Conservation (phyloP, 2,329 filamentous ascomycete genomes). For the Aspergillus fructus region DNA sequence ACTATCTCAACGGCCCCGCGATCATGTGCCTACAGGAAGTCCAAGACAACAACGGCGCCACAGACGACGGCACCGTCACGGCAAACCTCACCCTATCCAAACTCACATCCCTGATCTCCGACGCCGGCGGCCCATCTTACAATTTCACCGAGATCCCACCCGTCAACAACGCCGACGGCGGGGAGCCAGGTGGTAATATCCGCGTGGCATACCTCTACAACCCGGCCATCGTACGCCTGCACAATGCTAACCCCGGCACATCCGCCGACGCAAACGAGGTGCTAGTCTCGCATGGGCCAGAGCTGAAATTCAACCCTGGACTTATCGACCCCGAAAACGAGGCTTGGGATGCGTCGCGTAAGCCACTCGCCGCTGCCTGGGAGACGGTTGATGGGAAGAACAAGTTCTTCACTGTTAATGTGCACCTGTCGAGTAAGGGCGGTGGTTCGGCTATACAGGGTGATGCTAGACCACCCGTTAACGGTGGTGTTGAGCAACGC, state of each 20-base stretch:
- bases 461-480: constrained; percentile 65
- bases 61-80: constrained; percentile 57
- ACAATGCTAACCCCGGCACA: constrained; percentile 57
- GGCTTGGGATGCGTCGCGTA: constrained; percentile 63
- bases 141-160: constrained; percentile 61
- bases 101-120: constrained; percentile 54
- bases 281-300: constrained; percentile 48
- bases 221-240: constrained; percentile 58
- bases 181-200: constrained; percentile 69
- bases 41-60: constrained; percentile 64
- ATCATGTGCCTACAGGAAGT: constrained; percentile 70
- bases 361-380: constrained; percentile 68
- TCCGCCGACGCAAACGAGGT: constrained; percentile 58
- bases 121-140: constrained; percentile 54
- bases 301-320: constrained; percentile 68
- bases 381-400: constrained; percentile 54
- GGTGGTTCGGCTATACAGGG: constrained; percentile 65
- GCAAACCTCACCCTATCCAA: constrained; percentile 61
- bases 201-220: constrained; percentile 70
- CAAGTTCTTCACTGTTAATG: constrained; percentile 70
- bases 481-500: constrained; percentile 61
- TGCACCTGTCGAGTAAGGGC: constrained; percentile 67
- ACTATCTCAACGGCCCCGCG: constrained; percentile 63
- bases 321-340: constrained; percentile 62
- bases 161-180: constrained; percentile 62